phyloP scores from a whole-genome alignment of 2,329 filamentous ascomycete species.

The Tolypocladium amazonense region DNA sequence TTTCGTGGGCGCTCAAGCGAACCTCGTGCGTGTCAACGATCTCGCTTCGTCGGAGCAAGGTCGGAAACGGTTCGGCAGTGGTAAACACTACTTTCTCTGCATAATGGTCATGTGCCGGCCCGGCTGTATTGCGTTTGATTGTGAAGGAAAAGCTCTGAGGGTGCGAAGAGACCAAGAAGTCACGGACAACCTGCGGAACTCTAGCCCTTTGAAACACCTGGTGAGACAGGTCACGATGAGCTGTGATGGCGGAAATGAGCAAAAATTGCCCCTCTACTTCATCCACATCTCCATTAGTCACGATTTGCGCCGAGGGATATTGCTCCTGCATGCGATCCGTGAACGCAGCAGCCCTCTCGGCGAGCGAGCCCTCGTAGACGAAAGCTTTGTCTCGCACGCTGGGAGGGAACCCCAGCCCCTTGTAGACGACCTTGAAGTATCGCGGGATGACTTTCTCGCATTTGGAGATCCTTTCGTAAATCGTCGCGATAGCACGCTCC shows the following conservation, averaged over 20 bases:
- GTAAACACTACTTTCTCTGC: constrained; percentile 79
- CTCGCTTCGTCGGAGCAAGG: constrained; percentile 79
- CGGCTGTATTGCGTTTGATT: constrained; percentile 56
- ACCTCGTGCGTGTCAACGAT: constrained; percentile 60
- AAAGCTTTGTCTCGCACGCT: constrained; percentile 82
- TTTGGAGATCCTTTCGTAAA: constrained; percentile 81
- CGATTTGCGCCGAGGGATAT: constrained; percentile 74
- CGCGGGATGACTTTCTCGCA: constrained; percentile 68
- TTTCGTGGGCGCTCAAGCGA: constrained; percentile 64
- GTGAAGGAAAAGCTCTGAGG: constrained; percentile 73
- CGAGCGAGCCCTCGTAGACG: constrained; percentile 74
- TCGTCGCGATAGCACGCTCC: constrained; percentile 80
- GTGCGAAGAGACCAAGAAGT: constrained; percentile 70
- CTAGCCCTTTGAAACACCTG: constrained; percentile 82
- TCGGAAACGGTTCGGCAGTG: constrained; percentile 80
- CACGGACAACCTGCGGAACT: constrained; percentile 71
- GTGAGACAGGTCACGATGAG: constrained; percentile 72
- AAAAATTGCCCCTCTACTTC: constrained; percentile 88
- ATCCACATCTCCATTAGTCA: constrained; percentile 57
- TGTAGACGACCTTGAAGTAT: constrained; percentile 87
- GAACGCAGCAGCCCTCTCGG: constrained; percentile 70
- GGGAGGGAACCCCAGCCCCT: constrained; percentile 76
- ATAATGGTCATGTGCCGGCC: constrained; percentile 60
- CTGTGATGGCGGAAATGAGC: constrained; percentile 68
- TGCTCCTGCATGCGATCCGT: constrained; percentile 88